Conservation (phyloP, 148 eudicot genomes). For the Spergularia bocconei region DNA sequence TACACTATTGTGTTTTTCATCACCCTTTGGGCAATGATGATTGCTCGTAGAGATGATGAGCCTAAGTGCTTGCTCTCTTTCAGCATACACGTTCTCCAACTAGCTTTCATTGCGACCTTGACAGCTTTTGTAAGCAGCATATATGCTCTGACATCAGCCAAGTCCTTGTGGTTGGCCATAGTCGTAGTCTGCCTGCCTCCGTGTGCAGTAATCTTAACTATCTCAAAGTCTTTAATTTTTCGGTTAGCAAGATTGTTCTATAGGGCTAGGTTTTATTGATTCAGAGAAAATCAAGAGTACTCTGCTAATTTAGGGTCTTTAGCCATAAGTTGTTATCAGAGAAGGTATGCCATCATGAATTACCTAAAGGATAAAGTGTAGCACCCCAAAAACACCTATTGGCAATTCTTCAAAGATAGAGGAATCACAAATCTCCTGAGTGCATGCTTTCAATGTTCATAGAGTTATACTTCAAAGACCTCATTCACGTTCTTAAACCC, state of each 20-base stretch:
- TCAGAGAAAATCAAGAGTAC: not conserved
- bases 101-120: constrained; percentile 41
- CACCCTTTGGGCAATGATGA: constrained; percentile 40
- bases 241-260: constrained; percentile 29
- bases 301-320: not conserved
- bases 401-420: too few species aligned
- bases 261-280: constrained; percentile 18
- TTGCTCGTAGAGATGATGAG: constrained; percentile 35
- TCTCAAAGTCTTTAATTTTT: constrained; percentile 26
- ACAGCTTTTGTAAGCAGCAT: constrained; percentile 36
- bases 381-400: not conserved
- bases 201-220: constrained; percentile 24
- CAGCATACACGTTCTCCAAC: constrained; percentile 40
- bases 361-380: not conserved
- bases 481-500: too few species aligned
- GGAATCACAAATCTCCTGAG: too few species aligned
- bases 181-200: constrained; percentile 36
- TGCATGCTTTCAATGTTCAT: too few species aligned
- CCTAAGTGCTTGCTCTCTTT: constrained; percentile 36
- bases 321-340: not conserved
- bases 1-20: constrained; percentile 42
- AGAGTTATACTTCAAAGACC: too few species aligned
- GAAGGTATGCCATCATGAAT: not conserved
- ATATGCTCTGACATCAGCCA: constrained; percentile 33
- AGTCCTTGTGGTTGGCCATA: constrained; percentile 40